phyloP scores from a whole-genome alignment of 2,329 filamentous ascomycete species.

The Fusarium sp. region DNA sequence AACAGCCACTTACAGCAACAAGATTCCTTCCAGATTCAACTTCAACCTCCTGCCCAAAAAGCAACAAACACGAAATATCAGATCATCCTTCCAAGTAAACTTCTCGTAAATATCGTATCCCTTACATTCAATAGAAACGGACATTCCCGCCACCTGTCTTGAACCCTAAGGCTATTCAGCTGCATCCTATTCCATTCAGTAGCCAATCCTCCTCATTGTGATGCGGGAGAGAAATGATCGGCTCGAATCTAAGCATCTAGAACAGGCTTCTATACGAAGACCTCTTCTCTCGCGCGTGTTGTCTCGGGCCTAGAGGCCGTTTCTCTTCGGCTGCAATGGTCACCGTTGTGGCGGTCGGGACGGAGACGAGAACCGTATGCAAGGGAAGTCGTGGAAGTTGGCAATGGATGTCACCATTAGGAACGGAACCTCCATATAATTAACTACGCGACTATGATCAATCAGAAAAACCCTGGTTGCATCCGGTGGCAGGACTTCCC shows the following conservation, averaged over 20 bases:
- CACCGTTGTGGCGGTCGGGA: constrained; percentile 5
- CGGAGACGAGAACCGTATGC: constrained; percentile 23
- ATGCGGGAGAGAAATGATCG: not conserved
- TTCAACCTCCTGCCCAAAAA: not conserved
- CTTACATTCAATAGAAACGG: not conserved
- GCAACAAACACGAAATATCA: not conserved
- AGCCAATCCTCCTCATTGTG: not conserved
- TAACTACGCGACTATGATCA: not conserved
- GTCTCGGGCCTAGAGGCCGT: constrained; percentile 20
- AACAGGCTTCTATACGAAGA: not conserved
- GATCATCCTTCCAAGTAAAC: not conserved
- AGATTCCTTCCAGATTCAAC: not conserved
- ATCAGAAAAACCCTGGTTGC: constrained; percentile 8
- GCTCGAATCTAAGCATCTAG: not conserved
- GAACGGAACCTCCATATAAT: not conserved
- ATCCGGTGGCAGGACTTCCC: constrained; percentile 6
- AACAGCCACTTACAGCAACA: not conserved
- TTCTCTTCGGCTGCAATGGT: not conserved
- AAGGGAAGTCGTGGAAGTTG: constrained; percentile 10
- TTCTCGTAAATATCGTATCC: not conserved
- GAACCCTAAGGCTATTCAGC: not conserved
- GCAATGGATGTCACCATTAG: not conserved
- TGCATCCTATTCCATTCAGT: not conserved
- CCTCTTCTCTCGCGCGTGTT: constrained; percentile 17
- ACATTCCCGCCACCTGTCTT: constrained; percentile 10